These are phyloP conservation scores for Tolypocladium album DNA, from an alignment of 2,329 filamentous ascomycete species.

Conservation along the genomic window DNA sequence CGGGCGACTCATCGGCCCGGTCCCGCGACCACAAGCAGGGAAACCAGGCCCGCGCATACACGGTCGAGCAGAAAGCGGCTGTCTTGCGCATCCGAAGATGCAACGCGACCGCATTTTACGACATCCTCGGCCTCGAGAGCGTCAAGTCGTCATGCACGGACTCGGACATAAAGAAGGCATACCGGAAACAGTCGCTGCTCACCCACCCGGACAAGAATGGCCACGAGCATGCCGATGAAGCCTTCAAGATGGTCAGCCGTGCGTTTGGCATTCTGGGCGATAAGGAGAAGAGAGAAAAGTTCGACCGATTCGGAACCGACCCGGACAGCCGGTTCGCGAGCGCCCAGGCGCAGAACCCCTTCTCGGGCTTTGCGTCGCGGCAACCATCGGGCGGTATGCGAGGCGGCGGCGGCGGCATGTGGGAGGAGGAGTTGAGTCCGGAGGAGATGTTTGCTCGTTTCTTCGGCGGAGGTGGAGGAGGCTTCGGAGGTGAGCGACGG, in stretches of 20 bases:
- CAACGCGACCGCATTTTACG: conserved; percentile 81
- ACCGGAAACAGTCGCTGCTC: conserved; percentile 83
- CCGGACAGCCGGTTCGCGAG: conserved; percentile 78
- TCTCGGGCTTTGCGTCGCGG: conserved; percentile 47
- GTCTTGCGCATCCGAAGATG: conserved; percentile 84
- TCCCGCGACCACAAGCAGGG: conserved; percentile 64
- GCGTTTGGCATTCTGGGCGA: conserved; percentile 92
- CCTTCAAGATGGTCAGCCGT: conserved; percentile 94
- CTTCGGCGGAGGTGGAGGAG: conserved; percentile 72
- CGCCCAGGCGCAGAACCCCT: conserved; percentile 49
- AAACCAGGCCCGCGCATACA: conserved; percentile 68
- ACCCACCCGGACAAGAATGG: conserved; percentile 99
- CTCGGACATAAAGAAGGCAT: conserved; percentile 91
- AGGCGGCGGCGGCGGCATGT: conserved; percentile 49
- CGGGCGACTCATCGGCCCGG: conserved; percentile 30
- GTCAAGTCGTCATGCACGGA: conserved; percentile 59
- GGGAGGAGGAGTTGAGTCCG: conserved; percentile 85
- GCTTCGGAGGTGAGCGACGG: conserved; percentile 31
- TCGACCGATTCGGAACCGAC: conserved; percentile 81
- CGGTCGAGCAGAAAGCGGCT: conserved; percentile 80
- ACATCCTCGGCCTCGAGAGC: conserved; percentile 69
- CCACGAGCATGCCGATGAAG: conserved; percentile 88
- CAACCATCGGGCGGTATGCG: conserved; percentile 31
- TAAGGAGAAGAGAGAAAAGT: conserved; percentile 76
- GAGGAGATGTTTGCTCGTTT: conserved; percentile 97